Conservation (phyloP, 176 grass and related monocot species). For the sorghum (Sorghum bicolor) region DNA sequence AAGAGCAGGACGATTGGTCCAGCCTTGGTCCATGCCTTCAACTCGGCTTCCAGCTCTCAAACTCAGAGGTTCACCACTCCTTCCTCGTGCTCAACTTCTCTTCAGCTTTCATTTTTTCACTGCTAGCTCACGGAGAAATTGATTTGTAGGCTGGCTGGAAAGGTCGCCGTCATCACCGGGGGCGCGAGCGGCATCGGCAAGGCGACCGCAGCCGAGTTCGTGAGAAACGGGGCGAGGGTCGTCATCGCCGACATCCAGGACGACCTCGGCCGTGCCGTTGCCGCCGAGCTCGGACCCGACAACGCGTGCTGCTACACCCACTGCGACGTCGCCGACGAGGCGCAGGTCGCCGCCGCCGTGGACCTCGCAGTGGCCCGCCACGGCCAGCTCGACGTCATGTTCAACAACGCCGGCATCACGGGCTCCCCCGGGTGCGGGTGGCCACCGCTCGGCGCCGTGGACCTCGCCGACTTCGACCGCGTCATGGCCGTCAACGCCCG, state of each 20-base stretch:
- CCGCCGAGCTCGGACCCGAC: conserved; percentile 40
- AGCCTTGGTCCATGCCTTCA: too few species aligned
- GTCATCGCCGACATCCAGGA: conserved; percentile 54
- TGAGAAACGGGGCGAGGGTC: conserved; percentile 43
- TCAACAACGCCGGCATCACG: too few species aligned
- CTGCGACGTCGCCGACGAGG: conserved; percentile 67
- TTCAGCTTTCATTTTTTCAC: too few species aligned
- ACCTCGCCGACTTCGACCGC: background rate
- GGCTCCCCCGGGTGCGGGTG: too few species aligned
- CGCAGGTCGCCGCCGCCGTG: conserved; percentile 45
- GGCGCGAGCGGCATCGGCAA: conserved; percentile 57
- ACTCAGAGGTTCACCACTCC: too few species aligned
- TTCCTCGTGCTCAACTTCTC: too few species aligned
- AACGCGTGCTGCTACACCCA: conserved; percentile 24
- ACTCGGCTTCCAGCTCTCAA: too few species aligned
- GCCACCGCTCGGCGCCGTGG: too few species aligned
- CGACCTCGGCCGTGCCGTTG: conserved; percentile 29
- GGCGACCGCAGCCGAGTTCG: conserved; percentile 40
- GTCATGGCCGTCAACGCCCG: background rate
- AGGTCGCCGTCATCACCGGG: conserved; percentile 56
- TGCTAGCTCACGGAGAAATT: too few species aligned
- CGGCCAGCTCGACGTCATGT: too few species aligned
- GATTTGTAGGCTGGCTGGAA: conserved; percentile 31
- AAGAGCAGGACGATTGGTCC: too few species aligned
- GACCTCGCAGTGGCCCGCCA: conserved; percentile 29